A percentile compares a stretch with the other conserved stretches of the same genome.
These are phyloP conservation scores for Potentilla sterilis DNA, from an alignment of 306 rosid species.

Conservation along the genomic window DNA sequence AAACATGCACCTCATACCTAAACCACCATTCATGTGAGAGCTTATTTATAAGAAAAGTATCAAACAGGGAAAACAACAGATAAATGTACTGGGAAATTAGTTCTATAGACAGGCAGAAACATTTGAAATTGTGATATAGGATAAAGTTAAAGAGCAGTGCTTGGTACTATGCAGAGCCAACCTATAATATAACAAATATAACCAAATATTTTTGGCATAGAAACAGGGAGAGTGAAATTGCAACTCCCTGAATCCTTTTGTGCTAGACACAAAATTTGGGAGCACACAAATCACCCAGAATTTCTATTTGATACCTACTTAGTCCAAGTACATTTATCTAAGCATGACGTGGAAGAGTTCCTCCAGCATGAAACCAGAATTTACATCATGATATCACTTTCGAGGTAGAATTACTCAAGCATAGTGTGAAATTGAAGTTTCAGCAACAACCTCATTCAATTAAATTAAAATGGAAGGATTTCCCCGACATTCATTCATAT, in stretches of 20 bases:
- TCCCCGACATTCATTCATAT: too few species aligned
- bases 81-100: background rate
- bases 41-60: background rate
- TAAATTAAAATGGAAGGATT: background rate
- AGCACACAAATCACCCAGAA: background rate
- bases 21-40: constrained; percentile 1
- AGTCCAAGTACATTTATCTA: background rate
- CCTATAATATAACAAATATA: background rate
- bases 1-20: constrained; percentile 72
- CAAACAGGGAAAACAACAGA: background rate
- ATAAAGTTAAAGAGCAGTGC: background rate
- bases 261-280: background rate
- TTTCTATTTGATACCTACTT: background rate
- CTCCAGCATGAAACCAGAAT: background rate
- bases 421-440: background rate
- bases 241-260: background rate
- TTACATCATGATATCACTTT: background rate
- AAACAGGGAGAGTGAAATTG: background rate
- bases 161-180: background rate
- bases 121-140: background rate
- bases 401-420: background rate
- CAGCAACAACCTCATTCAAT: background rate
- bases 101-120: background rate
- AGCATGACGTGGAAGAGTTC: background rate
- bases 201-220: background rate